Evolutionary conservation across 169 alveolate species (phyloP), one percentile per base, ranked within the genome.

Genomic region (Plasmodium gallinaceum): DNA sequence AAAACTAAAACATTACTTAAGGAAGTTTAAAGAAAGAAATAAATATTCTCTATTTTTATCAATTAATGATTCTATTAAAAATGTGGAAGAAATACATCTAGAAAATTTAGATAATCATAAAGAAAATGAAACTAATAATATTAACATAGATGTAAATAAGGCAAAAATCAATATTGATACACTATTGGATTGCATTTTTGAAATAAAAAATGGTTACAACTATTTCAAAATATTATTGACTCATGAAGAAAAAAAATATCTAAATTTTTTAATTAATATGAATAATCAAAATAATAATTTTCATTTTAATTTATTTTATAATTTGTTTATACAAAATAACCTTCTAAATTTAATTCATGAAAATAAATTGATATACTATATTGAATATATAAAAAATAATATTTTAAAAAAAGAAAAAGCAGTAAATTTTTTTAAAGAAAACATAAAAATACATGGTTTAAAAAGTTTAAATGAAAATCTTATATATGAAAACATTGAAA

Each of bases 261-360:
- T 83, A 16, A 57, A 83, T 68, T 83, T 83, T 48, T 12, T 83
- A 22, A 74, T 83, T 54, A 20, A 57, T 0, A 9, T 68, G 32
- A 18, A 52, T 42, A 20, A 39, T 16, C 61, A 3, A 57, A 83
- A 68, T 32, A 68, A 39, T 24, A 52, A 20, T 57, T 83, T 68
- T 37, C 91, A 83, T 24, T 68, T 83, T 6, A 26, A 54, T 5
- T 46, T 83, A 57, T 83, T 83, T 71, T 83, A 52, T 72, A 69
- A 83, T 22, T 26, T 52, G 22, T 83, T 52, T 68, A 46, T 83
- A 20, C 64, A 83, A 61, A n/a, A 10, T 18, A 83, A 83, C 32
- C 39, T 83, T 20, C 10, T 14, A 7, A 48, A 83, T 39, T 20
- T 83, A 8, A 37, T 83, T 10, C 80, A 83, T 72, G 91, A 83